Percentiles rank a stretch among this genome's conserved stretches.
phyloP scores from a whole-genome alignment of 179 eudicot species.

The Heliamphora pulchella region DNA sequence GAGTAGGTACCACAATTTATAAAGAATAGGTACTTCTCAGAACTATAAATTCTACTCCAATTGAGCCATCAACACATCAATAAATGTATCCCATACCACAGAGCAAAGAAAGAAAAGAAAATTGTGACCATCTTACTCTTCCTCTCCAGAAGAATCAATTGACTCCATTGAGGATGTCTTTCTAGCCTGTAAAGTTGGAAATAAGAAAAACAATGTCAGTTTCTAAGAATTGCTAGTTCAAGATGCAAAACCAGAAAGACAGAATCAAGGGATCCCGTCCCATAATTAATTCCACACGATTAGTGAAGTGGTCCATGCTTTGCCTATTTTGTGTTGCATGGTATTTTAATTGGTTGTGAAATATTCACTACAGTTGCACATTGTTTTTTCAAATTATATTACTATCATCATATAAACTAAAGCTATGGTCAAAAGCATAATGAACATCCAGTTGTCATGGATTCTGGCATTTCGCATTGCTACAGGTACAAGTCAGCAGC shows the following conservation, averaged over 20 bases:
- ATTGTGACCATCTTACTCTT: conserved; percentile 67
- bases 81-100: neutral
- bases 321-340: neutral
- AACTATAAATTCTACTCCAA: too few species aligned
- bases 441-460: neutral
- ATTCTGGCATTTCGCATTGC: neutral
- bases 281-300: neutral
- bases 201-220: neutral
- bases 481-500: neutral
- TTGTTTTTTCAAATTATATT: neutral
- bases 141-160: conserved; percentile 95
- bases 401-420: neutral
- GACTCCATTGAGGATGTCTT: conserved; percentile 85
- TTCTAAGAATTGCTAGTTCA: neutral
- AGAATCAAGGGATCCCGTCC: neutral
- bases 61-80: too few species aligned
- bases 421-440: neutral
- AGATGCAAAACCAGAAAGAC: conserved; percentile 8
- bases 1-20: too few species aligned
- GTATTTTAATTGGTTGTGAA: neutral
- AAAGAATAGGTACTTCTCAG: too few species aligned
- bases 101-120: neutral
- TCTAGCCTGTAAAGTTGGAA: conserved; percentile 46
- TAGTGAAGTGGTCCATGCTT: neutral
- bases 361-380: neutral